Evolutionary conservation across 495 filamentous ascomycete species (phyloP), one percentile per base, ranked within the genome.

Genomic region (Cladorrhinum samala): DNA sequence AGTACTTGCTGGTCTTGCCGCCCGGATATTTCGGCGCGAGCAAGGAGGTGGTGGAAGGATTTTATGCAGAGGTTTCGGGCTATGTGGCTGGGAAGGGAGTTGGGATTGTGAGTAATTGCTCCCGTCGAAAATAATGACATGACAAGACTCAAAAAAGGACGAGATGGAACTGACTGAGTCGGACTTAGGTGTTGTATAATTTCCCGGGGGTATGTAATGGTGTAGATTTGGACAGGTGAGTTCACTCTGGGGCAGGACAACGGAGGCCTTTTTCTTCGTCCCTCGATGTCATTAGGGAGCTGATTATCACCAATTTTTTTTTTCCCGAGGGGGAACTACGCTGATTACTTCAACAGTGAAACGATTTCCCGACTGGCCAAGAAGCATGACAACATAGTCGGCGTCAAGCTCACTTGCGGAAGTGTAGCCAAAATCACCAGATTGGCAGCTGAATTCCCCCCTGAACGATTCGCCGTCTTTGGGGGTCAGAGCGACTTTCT

Each of bases 181-280:
- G n/a, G 27, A 6, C 11, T 33, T 33, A 33, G 37, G 73, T 89
- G 5, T 58, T 88, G 5, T 87, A 88, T 61, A 87, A 88, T 59
- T 87, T 87, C 69, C 84, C 84, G 0, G 83, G 75, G 3, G 84
- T 87, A 11, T 85, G 82, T 64, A 88, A 87, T 54, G 84, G 84
- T 11, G 70, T 89, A 0, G 85, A 89, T 54, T 60, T 88, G 25
- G 81, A 85, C 27, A 50, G 51, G 51, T 53, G 20, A 6, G 51
- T 47, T 46, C 7, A 42, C 18, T 2, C 11, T 44, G n/a, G n/a
- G n/a, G n/a, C n/a, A n/a, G n/a, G n/a, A n/a, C n/a, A n/a, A n/a
- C n/a, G n/a, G n/a, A n/a, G n/a, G n/a, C 14, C 30, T 9, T 52
- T 21, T 51, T n/a, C 9, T 19, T 20, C 21, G 16, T 25, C n/a